A percentile compares a stretch with the other conserved stretches of the same genome.
Conservation (phyloP, 495 filamentous ascomycete species). For the Xylaria cubensis region DNA sequence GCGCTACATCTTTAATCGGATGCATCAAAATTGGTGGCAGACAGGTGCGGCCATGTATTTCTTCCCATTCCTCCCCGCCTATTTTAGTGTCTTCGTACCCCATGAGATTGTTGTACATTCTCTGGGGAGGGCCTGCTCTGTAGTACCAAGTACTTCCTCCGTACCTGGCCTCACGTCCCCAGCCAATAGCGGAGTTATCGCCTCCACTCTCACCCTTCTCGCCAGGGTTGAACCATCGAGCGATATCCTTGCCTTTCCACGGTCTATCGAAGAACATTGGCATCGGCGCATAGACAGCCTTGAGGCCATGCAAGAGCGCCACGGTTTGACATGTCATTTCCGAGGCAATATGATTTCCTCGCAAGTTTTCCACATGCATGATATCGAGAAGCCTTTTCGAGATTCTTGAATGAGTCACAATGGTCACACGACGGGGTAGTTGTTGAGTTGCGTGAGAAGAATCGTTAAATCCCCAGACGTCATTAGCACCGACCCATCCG, state of each 20-base stretch:
- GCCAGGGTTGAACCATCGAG: constrained; percentile 68
- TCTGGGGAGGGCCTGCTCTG: constrained; percentile 56
- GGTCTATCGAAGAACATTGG: constrained; percentile 71
- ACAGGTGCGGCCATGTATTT: constrained; percentile 56
- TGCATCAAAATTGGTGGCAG: constrained; percentile 63
- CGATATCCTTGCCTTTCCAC: constrained; percentile 62
- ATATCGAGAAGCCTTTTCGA: constrained; percentile 67
- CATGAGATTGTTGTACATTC: constrained; percentile 68
- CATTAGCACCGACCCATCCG: constrained; percentile 65
- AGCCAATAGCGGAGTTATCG: constrained; percentile 56
- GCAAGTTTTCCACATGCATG: constrained; percentile 67
- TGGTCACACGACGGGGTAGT: constrained; percentile 68
- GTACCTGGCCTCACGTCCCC: constrained; percentile 61
- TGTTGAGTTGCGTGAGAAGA: constrained; percentile 50
- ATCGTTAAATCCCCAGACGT: constrained; percentile 68
- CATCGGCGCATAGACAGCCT: constrained; percentile 71
- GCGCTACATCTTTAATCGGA: constrained; percentile 59
- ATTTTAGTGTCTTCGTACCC: constrained; percentile 60
- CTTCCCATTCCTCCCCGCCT: constrained; percentile 62
- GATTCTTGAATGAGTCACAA: constrained; percentile 70
- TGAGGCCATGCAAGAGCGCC: constrained; percentile 73
- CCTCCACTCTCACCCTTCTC: constrained; percentile 54
- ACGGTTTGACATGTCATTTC: constrained; percentile 74
- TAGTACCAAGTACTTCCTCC: constrained; percentile 67
- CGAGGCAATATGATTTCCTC: constrained; percentile 67